Percentiles rank a stretch among this genome's conserved stretches.
Evolutionary conservation across 768 basidiomycete genomes (phyloP).

Genomic region (Termitomyces sp.): DNA sequence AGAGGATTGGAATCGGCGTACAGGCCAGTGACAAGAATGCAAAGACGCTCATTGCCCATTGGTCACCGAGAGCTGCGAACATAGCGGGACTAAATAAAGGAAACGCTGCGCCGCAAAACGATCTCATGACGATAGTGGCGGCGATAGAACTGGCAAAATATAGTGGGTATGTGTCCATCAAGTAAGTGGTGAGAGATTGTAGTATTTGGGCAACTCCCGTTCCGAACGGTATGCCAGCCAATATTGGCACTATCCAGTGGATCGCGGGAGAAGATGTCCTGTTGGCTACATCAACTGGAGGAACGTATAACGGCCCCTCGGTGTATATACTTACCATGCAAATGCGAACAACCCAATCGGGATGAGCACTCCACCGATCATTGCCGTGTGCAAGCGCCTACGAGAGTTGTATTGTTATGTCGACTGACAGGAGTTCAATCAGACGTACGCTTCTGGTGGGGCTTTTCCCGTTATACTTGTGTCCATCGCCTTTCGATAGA

Average conservation of each 20-base stretch:
- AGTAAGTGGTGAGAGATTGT: constrained; percentile 60
- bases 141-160: constrained; percentile 68
- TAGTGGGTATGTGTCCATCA: constrained; percentile 66
- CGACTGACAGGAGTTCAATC: background rate
- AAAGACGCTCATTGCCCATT: constrained; percentile 53
- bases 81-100: constrained; percentile 52
- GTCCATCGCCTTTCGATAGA: constrained; percentile 47
- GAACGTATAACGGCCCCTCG: background rate
- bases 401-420: background rate
- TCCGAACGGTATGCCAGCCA: constrained; percentile 66
- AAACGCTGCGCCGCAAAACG: constrained; percentile 56
- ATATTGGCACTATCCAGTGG: constrained; percentile 65
- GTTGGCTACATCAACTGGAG: background rate
- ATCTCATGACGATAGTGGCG: constrained; percentile 63
- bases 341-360: constrained; percentile 66
- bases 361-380: constrained; percentile 44
- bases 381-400: constrained; percentile 57
- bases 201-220: constrained; percentile 58
- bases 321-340: constrained; percentile 39
- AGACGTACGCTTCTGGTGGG: constrained; percentile 54
- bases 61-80: constrained; percentile 47
- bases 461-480: constrained; percentile 43
- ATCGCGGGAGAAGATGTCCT: constrained; percentile 48
- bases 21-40: constrained; percentile 45
- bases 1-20: constrained; percentile 51